phyloP scores from a whole-genome alignment of 2,329 filamentous ascomycete genomes.

The Cladosporium sp. region DNA sequence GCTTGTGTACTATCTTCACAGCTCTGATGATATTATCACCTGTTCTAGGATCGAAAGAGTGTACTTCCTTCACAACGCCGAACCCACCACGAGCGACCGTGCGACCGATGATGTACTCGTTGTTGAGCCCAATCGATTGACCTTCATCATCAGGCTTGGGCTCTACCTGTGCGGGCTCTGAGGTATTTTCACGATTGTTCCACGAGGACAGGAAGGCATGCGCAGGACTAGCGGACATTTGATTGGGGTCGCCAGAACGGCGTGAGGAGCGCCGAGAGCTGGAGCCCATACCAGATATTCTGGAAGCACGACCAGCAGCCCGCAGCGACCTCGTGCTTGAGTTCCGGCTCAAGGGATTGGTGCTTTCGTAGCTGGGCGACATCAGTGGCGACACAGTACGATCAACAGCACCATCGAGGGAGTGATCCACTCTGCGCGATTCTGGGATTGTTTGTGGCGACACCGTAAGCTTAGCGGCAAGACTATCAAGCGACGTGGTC shows the following conservation, averaged over 20 bases:
- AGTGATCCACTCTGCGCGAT: slow-evolving; percentile 22
- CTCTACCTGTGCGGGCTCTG: slow-evolving; percentile 23
- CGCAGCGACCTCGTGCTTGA: slow-evolving; percentile 27
- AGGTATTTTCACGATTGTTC: slow-evolving; percentile 17
- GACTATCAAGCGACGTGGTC: slow-evolving; percentile 27
- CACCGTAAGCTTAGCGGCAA: slow-evolving; percentile 25
- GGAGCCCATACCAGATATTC: slow-evolving; percentile 18
- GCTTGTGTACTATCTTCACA: slow-evolving; percentile 64
- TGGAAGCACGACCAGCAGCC: slow-evolving; percentile 14
- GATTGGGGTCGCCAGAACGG: slow-evolving; percentile 23
- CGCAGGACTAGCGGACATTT: slow-evolving; percentile 29
- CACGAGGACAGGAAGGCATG: slow-evolving; percentile 30
- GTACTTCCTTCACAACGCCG: slow-evolving; percentile 63
- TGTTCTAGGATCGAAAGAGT: slow-evolving; percentile 49
- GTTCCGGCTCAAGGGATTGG: slow-evolving; percentile 26
- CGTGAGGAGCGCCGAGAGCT: slow-evolving; percentile 24
- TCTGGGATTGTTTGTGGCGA: slow-evolving; percentile 32
- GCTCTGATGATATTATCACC: slow-evolving; percentile 54
- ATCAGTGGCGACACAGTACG: slow-evolving; percentile 19
- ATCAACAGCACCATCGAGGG: slow-evolving; percentile 9
- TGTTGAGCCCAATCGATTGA: slow-evolving; percentile 57
- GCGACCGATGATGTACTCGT: slow-evolving; percentile 64
- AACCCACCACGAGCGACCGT: slow-evolving; percentile 64
- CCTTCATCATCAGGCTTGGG: slow-evolving; percentile 62
- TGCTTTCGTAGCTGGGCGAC: slow-evolving; percentile 23